Base-by-base conservation (phyloP, 306 rosid species). In the Herpetospermum pedunculosum region DNA sequence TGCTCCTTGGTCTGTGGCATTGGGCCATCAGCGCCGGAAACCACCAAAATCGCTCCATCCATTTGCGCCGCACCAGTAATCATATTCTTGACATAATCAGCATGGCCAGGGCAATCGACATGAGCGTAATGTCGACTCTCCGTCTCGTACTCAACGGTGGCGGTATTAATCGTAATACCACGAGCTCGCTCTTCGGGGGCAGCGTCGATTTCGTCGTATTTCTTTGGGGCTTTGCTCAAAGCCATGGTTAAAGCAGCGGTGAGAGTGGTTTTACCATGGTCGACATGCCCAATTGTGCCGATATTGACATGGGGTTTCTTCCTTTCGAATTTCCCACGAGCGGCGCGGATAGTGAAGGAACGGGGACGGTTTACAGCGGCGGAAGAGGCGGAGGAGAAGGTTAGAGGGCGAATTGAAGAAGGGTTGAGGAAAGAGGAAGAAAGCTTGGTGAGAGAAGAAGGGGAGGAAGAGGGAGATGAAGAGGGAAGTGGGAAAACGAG, bases 231-330 rank as follows among this genome's bases (percentile, higher is more conserved):
- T 72, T 83, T 78, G 78, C 79, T 82, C 23, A 91, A 57, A 21
- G 97, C 97, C 97, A 91, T 91, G 77, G 97, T 91, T 41, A 91
- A 93, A 15, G 97, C 97, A 2, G 97, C 97, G 8, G 97, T 91
- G 74, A 91, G 95, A 12, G 97, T 91, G 67, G 97, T 91, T 70
- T 91, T 91, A 47, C 97, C 97, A 76, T 91, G 97, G 90, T 91
- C 97, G 67, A 91, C 97, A 52, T 91, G 97, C 73, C 97, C 97
- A 62, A 91, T 91, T 3, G 97, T 91, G 76, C 97, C 95, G 77
- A 91, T 91, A 80, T 91, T 91, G 55, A 91, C 87, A 43, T 91
- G 97, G 80, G 97, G 97, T 74, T 91, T 91, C 80, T 91, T 91
- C 38, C 97, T 82, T 85, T 91, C 97, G 79, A 91, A 91, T 75